Conservation (phyloP, 345 rosid genomes). For the Atalantia buxifolia region DNA sequence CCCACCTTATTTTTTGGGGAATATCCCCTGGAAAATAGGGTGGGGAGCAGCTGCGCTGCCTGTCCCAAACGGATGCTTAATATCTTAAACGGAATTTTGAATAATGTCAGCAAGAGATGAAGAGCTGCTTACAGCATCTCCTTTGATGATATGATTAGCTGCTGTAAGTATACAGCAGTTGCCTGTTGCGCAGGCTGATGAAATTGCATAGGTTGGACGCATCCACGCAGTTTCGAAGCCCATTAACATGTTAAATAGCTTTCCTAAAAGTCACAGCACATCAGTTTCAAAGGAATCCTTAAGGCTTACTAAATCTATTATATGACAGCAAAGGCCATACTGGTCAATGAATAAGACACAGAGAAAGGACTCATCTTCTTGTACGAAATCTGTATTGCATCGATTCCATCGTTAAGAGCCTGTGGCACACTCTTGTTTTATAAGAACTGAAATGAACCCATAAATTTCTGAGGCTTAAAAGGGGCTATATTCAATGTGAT, state of each 20-base stretch:
- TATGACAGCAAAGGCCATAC: constrained; percentile 54
- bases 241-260: background rate
- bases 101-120: no score
- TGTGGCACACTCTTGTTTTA: constrained; percentile 7
- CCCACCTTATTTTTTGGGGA: no score
- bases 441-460: no score
- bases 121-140: constrained; percentile 46
- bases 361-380: constrained; percentile 52
- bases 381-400: constrained; percentile 44
- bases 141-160: constrained; percentile 53
- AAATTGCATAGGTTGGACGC: constrained; percentile 55
- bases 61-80: no score
- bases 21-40: no score
- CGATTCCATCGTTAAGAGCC: constrained; percentile 44
- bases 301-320: constrained; percentile 47
- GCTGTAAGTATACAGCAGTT: constrained; percentile 58
- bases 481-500: no score
- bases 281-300: background rate
- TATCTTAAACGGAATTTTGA: no score
- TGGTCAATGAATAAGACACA: constrained; percentile 52
- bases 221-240: constrained; percentile 23
- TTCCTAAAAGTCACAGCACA: no score
- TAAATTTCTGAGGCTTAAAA: no score
- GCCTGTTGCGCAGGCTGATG: constrained; percentile 64
- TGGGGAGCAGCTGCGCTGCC: no score